phyloP scores from a whole-genome alignment of 208 protist species.

The Crithidia sp. region DNA sequence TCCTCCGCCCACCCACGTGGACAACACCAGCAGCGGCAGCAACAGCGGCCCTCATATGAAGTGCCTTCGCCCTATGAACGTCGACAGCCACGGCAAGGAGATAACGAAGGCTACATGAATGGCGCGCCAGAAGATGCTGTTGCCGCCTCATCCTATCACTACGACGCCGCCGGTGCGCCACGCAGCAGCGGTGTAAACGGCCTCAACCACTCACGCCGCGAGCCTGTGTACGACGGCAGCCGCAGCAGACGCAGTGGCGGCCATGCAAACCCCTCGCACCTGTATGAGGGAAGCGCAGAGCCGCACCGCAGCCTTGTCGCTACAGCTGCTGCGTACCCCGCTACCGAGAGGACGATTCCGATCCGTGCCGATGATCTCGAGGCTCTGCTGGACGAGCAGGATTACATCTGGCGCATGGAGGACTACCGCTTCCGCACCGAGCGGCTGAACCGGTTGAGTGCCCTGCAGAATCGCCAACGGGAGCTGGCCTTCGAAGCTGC shows the following conservation, averaged over 20 bases:
- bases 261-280: background rate
- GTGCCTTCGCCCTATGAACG: slow-evolving; percentile 13
- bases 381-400: slow-evolving; percentile 43
- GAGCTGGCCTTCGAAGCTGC: slow-evolving; percentile 42
- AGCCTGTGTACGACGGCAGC: background rate
- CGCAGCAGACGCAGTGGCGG: background rate
- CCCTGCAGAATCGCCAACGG: slow-evolving; percentile 34
- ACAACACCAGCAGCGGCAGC: background rate
- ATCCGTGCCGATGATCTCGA: slow-evolving; percentile 42
- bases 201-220: slow-evolving; percentile 11
- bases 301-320: background rate
- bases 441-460: slow-evolving; percentile 33
- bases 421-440: slow-evolving; percentile 69
- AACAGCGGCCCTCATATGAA: slow-evolving; percentile 17
- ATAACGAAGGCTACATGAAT: no score
- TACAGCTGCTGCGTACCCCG: background rate
- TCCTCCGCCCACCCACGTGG: background rate
- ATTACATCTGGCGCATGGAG: slow-evolving; percentile 75
- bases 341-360: background rate
- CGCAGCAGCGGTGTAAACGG: background rate
- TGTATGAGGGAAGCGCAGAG: no score
- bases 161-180: background rate
- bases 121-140: no score
- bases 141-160: no score
- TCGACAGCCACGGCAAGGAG: background rate